A percentile compares a stretch with the other conserved stretches of the same genome.
These are phyloP conservation scores for Mortierella sp. DNA, from an alignment of 371 early-diverging fungal genomes.

Conservation along the genomic window DNA sequence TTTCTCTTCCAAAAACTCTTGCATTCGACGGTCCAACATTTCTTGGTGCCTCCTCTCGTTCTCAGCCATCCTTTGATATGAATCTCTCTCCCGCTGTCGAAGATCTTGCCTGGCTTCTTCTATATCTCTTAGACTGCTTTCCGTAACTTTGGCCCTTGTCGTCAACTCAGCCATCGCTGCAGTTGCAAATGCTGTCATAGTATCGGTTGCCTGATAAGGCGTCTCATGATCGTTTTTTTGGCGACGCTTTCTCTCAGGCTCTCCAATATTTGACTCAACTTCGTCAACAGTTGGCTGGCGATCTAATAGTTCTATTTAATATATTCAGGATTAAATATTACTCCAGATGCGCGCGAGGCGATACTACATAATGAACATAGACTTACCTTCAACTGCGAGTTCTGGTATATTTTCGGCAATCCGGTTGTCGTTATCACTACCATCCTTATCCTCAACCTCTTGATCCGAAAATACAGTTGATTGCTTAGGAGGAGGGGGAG, in stretches of 20 bases:
- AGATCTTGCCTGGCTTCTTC: neutral
- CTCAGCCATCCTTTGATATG: slow-evolving; percentile 1
- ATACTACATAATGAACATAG: neutral
- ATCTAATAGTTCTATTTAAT: neutral
- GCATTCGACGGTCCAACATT: neutral
- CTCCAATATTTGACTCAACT: neutral
- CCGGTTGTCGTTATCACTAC: neutral
- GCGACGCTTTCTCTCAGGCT: neutral
- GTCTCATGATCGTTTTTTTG: neutral
- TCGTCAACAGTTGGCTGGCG: neutral
- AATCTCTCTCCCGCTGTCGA: neutral
- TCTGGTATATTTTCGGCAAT: neutral
- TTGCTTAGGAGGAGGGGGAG: neutral
- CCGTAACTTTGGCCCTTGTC: neutral
- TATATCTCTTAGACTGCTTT: neutral
- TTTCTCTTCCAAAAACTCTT: neutral
- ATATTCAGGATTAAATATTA: neutral
- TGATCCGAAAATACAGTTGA: neutral
- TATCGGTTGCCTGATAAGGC: neutral
- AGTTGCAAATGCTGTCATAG: neutral
- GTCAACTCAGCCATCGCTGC: neutral
- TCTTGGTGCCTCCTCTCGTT: neutral
- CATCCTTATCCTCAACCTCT: neutral
- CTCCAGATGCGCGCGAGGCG: neutral
- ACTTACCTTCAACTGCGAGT: neutral